phyloP scores from a whole-genome alignment of 495 filamentous ascomycete genomes.

The Lentithecium fluviatile region DNA sequence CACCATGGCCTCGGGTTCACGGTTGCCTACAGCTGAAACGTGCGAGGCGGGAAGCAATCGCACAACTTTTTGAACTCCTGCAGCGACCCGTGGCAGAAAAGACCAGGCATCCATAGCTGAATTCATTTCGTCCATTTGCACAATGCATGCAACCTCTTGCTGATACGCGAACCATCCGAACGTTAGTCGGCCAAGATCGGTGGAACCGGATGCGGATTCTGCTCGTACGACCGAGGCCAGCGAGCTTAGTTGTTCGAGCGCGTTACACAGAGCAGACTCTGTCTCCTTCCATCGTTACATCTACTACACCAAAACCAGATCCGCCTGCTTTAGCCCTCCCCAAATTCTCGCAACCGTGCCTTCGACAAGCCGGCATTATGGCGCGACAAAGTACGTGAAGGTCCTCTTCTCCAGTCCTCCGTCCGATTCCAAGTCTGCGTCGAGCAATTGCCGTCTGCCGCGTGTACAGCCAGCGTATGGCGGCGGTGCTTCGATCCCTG shows the following conservation, averaged over 20 bases:
- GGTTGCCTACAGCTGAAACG: conserved; percentile 29
- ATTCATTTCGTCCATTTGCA: too few species aligned
- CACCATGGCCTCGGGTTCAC: conserved; percentile 26
- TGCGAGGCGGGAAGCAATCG: conserved; percentile 14
- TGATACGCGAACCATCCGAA: too few species aligned
- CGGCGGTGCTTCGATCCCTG: too few species aligned
- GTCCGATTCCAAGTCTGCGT: too few species aligned
- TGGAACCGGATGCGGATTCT: not conserved
- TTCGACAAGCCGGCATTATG: not conserved
- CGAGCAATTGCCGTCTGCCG: too few species aligned
- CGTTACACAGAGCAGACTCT: conserved; percentile 20
- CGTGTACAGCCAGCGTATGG: too few species aligned
- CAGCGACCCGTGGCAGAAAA: conserved; percentile 10
- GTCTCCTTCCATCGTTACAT: conserved; percentile 30
- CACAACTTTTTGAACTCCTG: conserved; percentile 5
- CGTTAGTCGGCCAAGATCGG: too few species aligned
- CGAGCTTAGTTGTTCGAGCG: conserved; percentile 8
- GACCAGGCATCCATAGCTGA: not conserved
- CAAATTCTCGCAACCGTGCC: not conserved
- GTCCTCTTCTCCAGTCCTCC: not conserved
- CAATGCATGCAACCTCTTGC: too few species aligned
- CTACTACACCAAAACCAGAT: conserved; percentile 25
- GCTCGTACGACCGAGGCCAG: conserved; percentile 21
- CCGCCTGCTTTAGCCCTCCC: conserved; percentile 14
- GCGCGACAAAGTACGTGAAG: not conserved